Evolutionary conservation across 352 stramenopile genomes (phyloP).

Genomic region (Globisporangium radiosum): DNA sequence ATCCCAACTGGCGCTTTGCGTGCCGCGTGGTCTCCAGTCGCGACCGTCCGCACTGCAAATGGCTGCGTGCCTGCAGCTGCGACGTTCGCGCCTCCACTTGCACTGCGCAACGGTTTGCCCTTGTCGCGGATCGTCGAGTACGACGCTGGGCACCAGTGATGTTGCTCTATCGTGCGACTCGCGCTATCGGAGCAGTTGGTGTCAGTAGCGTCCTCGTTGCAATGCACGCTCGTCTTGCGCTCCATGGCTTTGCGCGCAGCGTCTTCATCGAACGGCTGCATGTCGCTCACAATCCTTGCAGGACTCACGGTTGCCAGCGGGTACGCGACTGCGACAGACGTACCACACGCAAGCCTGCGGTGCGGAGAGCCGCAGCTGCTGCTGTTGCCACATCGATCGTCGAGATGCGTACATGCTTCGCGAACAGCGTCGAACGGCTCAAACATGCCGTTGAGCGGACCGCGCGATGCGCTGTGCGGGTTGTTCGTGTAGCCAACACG

Average conservation of each 20-base stretch:
- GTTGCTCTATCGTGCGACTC: not conserved
- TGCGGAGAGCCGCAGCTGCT: too few relatives aligned
- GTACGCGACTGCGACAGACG: slow-evolving; percentile 22
- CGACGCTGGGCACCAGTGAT: slow-evolving; percentile 40
- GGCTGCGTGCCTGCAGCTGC: slow-evolving; percentile 15
- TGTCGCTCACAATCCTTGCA: slow-evolving; percentile 1
- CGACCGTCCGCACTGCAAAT: slow-evolving; percentile 20
- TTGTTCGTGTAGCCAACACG: slow-evolving; percentile 45
- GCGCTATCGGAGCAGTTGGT: too few relatives aligned
- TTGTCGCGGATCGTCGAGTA: slow-evolving; percentile 14
- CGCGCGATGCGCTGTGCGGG: slow-evolving; percentile 12
- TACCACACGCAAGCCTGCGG: slow-evolving; percentile 3
- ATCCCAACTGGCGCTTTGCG: slow-evolving; percentile 13
- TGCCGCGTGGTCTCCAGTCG: slow-evolving; percentile 2
- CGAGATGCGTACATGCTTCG: slow-evolving; percentile 5
- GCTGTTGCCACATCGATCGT: too few relatives aligned
- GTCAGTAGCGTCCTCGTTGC: slow-evolving; percentile 1
- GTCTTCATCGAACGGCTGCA: slow-evolving; percentile 21
- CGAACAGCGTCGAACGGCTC: slow-evolving; percentile 35
- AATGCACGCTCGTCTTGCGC: slow-evolving; percentile 7
- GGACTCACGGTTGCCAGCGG: slow-evolving; percentile 15
- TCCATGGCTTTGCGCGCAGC: slow-evolving; percentile 14
- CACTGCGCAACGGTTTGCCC: slow-evolving; percentile 9
- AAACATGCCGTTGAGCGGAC: slow-evolving; percentile 36
- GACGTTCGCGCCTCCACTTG: slow-evolving; percentile 7